Evolutionary conservation across 495 filamentous ascomycete genomes (phyloP).

Genomic region (Talaromyces ruber): DNA sequence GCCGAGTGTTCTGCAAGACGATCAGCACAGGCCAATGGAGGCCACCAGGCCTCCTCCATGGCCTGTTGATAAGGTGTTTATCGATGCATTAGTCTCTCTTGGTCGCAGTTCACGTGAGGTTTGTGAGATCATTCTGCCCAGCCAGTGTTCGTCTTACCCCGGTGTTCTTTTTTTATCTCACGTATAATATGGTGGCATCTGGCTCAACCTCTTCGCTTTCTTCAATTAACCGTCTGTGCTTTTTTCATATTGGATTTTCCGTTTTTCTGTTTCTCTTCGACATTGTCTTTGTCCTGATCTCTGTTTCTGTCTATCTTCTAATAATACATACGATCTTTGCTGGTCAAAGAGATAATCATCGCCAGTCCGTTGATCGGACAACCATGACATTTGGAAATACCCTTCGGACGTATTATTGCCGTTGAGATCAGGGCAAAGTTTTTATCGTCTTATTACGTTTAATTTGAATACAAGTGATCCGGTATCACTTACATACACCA

Average conservation of each 20-base stretch:
- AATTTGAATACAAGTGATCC: slow-evolving; percentile 10
- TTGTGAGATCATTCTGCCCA: not conserved
- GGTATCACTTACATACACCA: slow-evolving; percentile 23
- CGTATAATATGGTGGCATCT: slow-evolving; percentile 21
- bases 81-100: not conserved
- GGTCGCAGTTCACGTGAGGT: not conserved
- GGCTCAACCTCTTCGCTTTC: slow-evolving; percentile 6
- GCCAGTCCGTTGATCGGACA: slow-evolving; percentile 36
- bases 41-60: not conserved
- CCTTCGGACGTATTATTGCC: slow-evolving; percentile 13
- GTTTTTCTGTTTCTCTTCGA: slow-evolving; percentile 10
- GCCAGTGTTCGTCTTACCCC: not conserved
- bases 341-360: slow-evolving; percentile 23
- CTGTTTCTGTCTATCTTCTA: slow-evolving; percentile 8
- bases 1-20: not conserved
- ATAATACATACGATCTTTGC: slow-evolving; percentile 20
- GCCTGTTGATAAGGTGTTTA: not conserved
- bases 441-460: slow-evolving; percentile 10
- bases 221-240: slow-evolving; percentile 16
- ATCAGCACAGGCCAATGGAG: slow-evolving; percentile 2
- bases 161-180: slow-evolving; percentile 1
- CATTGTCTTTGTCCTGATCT: slow-evolving; percentile 11
- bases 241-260: slow-evolving; percentile 7
- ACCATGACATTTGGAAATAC: slow-evolving; percentile 24
- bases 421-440: slow-evolving; percentile 8